Base-by-base conservation (phyloP, 768 basidiomycete species). In the Phylloporus sp. region DNA sequence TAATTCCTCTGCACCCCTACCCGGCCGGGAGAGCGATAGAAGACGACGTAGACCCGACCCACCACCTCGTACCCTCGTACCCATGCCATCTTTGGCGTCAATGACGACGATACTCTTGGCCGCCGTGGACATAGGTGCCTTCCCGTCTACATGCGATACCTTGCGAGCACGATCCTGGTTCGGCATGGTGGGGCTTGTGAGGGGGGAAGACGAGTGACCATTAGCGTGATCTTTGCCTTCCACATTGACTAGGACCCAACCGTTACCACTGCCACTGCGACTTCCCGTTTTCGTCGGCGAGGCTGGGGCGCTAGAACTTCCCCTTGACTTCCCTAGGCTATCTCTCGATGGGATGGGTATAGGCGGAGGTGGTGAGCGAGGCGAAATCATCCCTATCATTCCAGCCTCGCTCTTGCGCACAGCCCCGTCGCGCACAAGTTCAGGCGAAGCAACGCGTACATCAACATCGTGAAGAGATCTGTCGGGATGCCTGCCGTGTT, bases 171-270 rank as follows among this genome's bases (percentile, higher is more conserved):
- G 65, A 21, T 70, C 63, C 26, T 58, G 64, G 40, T 45, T 59
- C 18, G 60, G 61, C 39, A 65, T 58, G 23, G 62, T 62, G 18
- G 63, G 58, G 17, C 64, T 58, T 14, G 45, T 45, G 38, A 56
- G 52, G 39, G 58, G 60, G 36, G 56, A 56, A 14, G 59, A 37
- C 8, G 49, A 48, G 27, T 65, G 60, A 32, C 54, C 58, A 29
- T 53, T 55, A 35, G 41, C 47, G 35, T 64, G 69, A 40, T 63
- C 65, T 51, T 67, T 65, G 24, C 72, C 71, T 48, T 80, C 81
- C 14, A 83, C 75, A 42, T 80, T 83, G 29, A 84, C 77, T 21
- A 84, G 66, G 3, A 84, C 82, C 82, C 82, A 84, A 21, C 82
- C 82, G 55, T 78, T 69, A 14, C 75, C 74, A 35, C 68, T 71